A percentile compares a stretch with the other conserved stretches of the same genome.
These are phyloP conservation scores for Penicillium pancosmium DNA, from an alignment of 495 filamentous ascomycete genomes.

Conservation along the genomic window DNA sequence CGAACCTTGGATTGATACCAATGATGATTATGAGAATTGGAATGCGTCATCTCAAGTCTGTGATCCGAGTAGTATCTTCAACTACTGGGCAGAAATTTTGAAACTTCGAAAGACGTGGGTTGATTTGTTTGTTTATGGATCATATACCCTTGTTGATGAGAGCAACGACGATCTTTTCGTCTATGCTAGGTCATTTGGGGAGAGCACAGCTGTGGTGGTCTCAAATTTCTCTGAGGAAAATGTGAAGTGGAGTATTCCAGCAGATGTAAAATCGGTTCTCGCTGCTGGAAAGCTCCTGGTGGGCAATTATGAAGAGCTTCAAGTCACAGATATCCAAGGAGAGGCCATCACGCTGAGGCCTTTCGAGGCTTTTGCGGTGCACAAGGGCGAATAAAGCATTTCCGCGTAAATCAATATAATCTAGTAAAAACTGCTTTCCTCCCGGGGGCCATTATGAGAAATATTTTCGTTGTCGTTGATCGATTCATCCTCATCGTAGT, in stretches of 20 bases:
- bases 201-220: background rate
- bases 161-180: background rate
- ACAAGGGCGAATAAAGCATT: background rate
- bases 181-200: background rate
- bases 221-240: background rate
- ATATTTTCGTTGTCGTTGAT: background rate
- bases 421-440: background rate
- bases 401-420: background rate
- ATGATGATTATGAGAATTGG: background rate
- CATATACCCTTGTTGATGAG: background rate
- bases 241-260: background rate
- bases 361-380: background rate
- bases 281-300: background rate
- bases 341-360: background rate
- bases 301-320: background rate
- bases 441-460: background rate
- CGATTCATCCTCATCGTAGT: background rate
- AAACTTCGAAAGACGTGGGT: background rate
- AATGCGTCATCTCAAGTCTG: background rate
- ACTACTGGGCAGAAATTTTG: background rate
- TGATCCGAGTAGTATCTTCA: background rate
- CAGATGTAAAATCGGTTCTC: background rate
- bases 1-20: background rate
- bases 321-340: background rate
- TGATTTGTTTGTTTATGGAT: background rate